Base-by-base conservation (phyloP, 805 yeast genomes). In the Yarrowia osloensis region DNA sequence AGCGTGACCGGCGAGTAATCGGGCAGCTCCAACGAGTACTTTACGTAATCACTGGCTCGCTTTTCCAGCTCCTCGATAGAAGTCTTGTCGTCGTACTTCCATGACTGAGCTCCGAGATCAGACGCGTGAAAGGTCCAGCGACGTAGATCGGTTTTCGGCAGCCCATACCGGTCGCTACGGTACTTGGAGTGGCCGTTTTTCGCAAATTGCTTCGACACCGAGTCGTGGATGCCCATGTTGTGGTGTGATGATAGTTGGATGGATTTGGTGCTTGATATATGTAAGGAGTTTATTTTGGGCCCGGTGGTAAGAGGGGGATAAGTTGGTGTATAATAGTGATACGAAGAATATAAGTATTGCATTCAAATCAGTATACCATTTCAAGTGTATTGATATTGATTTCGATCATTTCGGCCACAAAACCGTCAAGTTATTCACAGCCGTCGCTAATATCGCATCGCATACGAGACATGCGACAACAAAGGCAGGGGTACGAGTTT, bases 111-210 rank as follows among this genome's bases (percentile, higher is more conserved):
- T 17, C 99, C 99, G 15, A 88, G 77, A 39, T 84, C 84, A 69
- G 88, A 88, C 0, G 88, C 84, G 21, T 84, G 75, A 31, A 94
- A 81, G 69, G 96, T 81, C 99, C 99, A 94, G 15, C 85, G 80
- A 0, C 75, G 70, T 1, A 84, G 82, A 70, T 95, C 97, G 0
- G 98, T 89, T 44, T 78, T 81, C 0, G 86, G 86, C 8, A 90
- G 74, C 0, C 89, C 90, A 13, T 90, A 74, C 24, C 77, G 71
- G n/a, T 94, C 98, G 0, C 97, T 89, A 2, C 67, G 67, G 54
- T 33, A 33, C 17, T 26, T 22, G 22, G 40, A 31, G 0, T 61
- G 26, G 17, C 66, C 66, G 52, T 61, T 44, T n/a, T 61, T 61
- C 13, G 40, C 44, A 13, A 44, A 61, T 9, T 61, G 52, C 4